Percentiles rank a stretch among this genome's conserved stretches.
Conservation (phyloP, 306 rosid species). For the Citrullus mucosospermus region DNA sequence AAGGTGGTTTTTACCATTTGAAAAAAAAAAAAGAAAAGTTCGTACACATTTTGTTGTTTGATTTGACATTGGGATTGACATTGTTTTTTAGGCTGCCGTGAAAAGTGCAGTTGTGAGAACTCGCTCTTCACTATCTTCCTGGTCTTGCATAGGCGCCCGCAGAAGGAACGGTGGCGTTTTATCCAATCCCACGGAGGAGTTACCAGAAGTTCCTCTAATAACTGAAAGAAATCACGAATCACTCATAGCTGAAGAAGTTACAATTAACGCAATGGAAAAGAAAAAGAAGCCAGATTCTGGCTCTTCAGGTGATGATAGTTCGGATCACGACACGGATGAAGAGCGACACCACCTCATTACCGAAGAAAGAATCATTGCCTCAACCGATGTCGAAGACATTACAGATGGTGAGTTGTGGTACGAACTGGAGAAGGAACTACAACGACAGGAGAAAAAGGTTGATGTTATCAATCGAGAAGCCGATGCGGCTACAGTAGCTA, state of each 20-base stretch:
- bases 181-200: constrained; percentile 26
- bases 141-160: constrained; percentile 98
- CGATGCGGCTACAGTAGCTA: constrained; percentile 65
- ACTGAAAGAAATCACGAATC: constrained; percentile 30
- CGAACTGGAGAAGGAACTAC: constrained; percentile 79
- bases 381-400: constrained; percentile 33
- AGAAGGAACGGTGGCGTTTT: constrained; percentile 49
- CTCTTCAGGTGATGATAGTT: constrained; percentile 36
- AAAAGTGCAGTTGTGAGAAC: constrained; percentile 90
- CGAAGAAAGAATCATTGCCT: constrained; percentile 20
- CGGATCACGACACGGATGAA: constrained; percentile 62
- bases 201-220: constrained; percentile 28
- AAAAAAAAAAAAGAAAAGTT: background rate
- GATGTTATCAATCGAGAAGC: constrained; percentile 39
- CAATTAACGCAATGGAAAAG: constrained; percentile 12
- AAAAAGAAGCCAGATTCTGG: constrained; percentile 24
- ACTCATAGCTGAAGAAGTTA: constrained; percentile 17
- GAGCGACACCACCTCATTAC: constrained; percentile 50
- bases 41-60: background rate
- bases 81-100: constrained; percentile 57
- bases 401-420: constrained; percentile 80
- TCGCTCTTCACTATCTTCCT: constrained; percentile 72
- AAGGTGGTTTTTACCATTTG: no score
- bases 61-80: background rate
- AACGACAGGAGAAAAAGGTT: constrained; percentile 33